Percentiles rank a stretch among this genome's conserved stretches.
These are phyloP conservation scores for Biancaea sappan DNA, from an alignment of 306 rosid genomes.

Conservation along the genomic window DNA sequence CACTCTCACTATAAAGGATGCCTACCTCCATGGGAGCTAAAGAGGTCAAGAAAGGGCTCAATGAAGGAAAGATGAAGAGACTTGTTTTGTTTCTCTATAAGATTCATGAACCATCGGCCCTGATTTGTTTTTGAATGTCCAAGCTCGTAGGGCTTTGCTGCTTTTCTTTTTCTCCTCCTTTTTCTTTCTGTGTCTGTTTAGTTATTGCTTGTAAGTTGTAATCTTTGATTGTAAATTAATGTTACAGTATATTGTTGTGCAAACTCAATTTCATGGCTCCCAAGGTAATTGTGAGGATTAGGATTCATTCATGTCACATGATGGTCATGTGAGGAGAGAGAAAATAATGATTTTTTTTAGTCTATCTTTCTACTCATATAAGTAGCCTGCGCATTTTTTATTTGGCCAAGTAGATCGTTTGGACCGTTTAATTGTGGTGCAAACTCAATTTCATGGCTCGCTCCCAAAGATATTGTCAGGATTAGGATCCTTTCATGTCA, in stretches of 20 bases:
- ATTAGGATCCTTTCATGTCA: not conserved
- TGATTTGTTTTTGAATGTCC: conserved; percentile 30
- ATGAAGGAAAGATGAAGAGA: conserved; percentile 50
- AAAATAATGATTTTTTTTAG: not conserved
- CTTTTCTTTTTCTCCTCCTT: not conserved
- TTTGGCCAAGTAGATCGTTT: too few relatives aligned
- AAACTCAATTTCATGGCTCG: conserved; percentile 15
- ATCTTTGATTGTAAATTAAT: conserved; percentile 30
- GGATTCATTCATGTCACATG: not conserved
- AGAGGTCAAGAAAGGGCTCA: conserved; percentile 64
- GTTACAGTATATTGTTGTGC: conserved; percentile 27
- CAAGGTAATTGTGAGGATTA: not conserved
- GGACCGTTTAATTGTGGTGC: too few relatives aligned
- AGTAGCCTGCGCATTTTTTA: too few relatives aligned
- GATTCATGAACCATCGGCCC: conserved; percentile 19
- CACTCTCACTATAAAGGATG: conserved; percentile 95
- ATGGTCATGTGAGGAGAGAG: not conserved
- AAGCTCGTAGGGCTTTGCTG: conserved; percentile 21
- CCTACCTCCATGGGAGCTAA: conserved; percentile 83
- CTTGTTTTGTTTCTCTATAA: conserved; percentile 17
- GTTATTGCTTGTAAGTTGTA: conserved; percentile 28
- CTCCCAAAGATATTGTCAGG: not conserved
- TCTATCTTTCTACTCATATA: too few relatives aligned
- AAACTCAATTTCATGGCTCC: conserved; percentile 1
- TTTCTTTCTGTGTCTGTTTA: conserved; percentile 15